These are phyloP conservation scores for Boeremia lycopersici DNA, from an alignment of 2,329 filamentous ascomycete genomes.

Conservation along the genomic window DNA sequence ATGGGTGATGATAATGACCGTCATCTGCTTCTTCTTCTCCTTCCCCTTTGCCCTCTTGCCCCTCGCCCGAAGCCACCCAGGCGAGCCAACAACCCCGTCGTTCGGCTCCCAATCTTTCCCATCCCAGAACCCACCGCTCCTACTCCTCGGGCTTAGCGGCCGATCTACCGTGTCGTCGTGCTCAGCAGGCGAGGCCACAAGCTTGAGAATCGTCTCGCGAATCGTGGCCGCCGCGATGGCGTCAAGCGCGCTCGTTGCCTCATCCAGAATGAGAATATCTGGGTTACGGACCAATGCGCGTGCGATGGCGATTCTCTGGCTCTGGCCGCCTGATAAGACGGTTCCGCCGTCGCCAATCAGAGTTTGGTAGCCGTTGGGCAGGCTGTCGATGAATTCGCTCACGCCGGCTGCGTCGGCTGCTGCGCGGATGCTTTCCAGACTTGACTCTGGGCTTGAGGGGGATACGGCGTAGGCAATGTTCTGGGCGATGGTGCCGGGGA, in stretches of 20 bases:
- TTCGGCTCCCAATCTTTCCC: slow-evolving; percentile 18
- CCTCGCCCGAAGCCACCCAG: slow-evolving; percentile 3
- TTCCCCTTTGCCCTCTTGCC: slow-evolving; percentile 12
- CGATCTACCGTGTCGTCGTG: neutral
- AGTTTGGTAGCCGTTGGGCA: slow-evolving; percentile 75
- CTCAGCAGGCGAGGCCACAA: slow-evolving; percentile 50
- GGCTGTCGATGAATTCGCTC: slow-evolving; percentile 74
- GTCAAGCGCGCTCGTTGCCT: slow-evolving; percentile 84
- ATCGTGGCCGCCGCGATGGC: slow-evolving; percentile 69
- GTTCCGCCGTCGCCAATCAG: slow-evolving; percentile 77
- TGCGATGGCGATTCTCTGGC: slow-evolving; percentile 81
- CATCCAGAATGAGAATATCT: slow-evolving; percentile 78
- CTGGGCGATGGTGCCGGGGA: slow-evolving; percentile 75
- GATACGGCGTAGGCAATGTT: slow-evolving; percentile 84
- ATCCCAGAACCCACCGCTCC: slow-evolving; percentile 22
- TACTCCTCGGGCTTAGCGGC: neutral
- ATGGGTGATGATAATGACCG: slow-evolving; percentile 83
- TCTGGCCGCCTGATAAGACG: slow-evolving; percentile 78
- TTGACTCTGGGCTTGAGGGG: slow-evolving; percentile 58
- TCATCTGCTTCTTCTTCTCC: slow-evolving; percentile 54
- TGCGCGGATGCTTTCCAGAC: slow-evolving; percentile 52
- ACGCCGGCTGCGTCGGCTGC: slow-evolving; percentile 67
- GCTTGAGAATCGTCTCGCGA: slow-evolving; percentile 62
- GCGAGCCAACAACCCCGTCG: slow-evolving; percentile 1
- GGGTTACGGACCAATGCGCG: slow-evolving; percentile 76